These are phyloP conservation scores for Penicillium lividum DNA, from an alignment of 495 filamentous ascomycete species.

Conservation along the genomic window DNA sequence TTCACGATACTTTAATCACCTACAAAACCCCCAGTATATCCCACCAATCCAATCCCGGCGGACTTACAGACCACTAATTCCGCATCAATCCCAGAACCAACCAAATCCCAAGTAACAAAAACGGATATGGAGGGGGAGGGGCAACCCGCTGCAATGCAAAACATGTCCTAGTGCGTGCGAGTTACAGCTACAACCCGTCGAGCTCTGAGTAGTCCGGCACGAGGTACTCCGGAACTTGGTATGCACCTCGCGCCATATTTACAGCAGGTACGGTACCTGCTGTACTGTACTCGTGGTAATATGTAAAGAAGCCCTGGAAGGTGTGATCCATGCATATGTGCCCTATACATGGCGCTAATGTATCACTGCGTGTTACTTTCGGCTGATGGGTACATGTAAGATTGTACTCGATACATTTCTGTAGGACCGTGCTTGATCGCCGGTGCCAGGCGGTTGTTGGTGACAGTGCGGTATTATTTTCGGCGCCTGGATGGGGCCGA, in stretches of 20 bases:
- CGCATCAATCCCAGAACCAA: conserved; percentile 5
- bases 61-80: conserved; percentile 17
- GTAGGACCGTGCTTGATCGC: background rate
- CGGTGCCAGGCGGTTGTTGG: background rate
- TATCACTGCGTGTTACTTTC: background rate
- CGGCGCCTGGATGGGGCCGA: conserved; percentile 23
- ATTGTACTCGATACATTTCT: background rate
- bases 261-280: conserved; percentile 1
- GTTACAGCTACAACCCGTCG: conserved; percentile 3
- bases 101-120: conserved; percentile 7
- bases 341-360: background rate
- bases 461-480: conserved; percentile 22
- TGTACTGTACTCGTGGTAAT: background rate
- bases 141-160: conserved; percentile 26
- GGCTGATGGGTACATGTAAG: background rate
- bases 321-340: background rate
- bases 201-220: conserved; percentile 7
- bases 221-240: conserved; percentile 12
- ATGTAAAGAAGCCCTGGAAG: background rate
- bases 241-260: background rate
- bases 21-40: background rate
- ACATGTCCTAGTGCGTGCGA: conserved; percentile 20
- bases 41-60: conserved; percentile 7
- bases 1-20: background rate
- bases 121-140: conserved; percentile 15